Percentiles rank a stretch among this genome's conserved stretches.
Evolutionary conservation across 2,329 filamentous ascomycete genomes (phyloP).

Genomic region (Colletotrichum destructivum): DNA sequence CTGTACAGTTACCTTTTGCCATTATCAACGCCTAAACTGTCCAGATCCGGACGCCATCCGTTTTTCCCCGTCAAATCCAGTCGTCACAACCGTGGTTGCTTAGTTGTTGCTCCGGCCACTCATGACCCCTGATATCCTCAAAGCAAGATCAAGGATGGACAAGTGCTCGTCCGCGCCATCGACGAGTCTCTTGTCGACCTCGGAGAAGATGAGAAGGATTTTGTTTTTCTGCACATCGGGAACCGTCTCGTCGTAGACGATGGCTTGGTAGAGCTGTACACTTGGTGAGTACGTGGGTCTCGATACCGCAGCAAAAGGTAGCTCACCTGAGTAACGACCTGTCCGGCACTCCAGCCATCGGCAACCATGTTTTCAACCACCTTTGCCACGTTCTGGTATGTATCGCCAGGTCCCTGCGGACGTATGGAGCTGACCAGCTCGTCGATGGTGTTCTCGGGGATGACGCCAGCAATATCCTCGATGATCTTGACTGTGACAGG

Average conservation of each 20-base stretch:
- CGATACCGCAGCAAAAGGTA: background rate
- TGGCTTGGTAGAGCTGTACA: conserved; percentile 80
- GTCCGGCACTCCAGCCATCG: conserved; percentile 95
- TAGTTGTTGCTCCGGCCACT: conserved; percentile 55
- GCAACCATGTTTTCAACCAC: conserved; percentile 93
- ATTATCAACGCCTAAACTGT: conserved; percentile 30
- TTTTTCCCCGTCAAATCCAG: conserved; percentile 14
- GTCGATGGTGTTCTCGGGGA: conserved; percentile 82
- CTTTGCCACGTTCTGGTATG: conserved; percentile 82
- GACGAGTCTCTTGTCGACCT: conserved; percentile 92
- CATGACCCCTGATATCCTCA: conserved; percentile 85
- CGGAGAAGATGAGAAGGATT: conserved; percentile 91
- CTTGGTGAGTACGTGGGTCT: conserved; percentile 27
- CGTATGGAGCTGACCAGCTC: conserved; percentile 82
- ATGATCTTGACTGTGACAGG: conserved; percentile 83
- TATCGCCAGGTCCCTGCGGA: conserved; percentile 73
- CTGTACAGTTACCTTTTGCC: conserved; percentile 15
- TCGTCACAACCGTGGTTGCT: background rate
- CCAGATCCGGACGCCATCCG: conserved; percentile 28
- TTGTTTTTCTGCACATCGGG: conserved; percentile 90
- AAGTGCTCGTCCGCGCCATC: conserved; percentile 97
- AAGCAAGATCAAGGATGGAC: conserved; percentile 86
- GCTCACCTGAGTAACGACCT: conserved; percentile 84
- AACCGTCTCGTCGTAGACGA: conserved; percentile 88
- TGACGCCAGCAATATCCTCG: conserved; percentile 96